Percentiles rank a stretch among this genome's conserved stretches.
These are phyloP conservation scores for Microdochium bolleyi DNA, from an alignment of 2,329 filamentous ascomycete genomes.

Conservation along the genomic window DNA sequence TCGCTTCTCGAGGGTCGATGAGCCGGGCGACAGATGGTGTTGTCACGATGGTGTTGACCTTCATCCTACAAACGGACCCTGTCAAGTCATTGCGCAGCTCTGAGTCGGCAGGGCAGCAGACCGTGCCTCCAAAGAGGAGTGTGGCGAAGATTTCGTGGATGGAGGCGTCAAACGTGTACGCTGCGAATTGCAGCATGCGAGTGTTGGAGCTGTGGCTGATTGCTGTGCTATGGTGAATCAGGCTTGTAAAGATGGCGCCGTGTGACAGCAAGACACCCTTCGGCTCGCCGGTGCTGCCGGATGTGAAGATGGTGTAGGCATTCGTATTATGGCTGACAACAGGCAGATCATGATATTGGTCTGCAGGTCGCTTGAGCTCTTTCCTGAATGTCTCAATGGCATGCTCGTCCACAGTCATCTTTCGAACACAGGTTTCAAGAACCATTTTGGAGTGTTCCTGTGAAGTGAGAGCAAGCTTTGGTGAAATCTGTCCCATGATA, in stretches of 20 bases:
- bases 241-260: background rate
- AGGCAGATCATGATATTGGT: background rate
- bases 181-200: constrained; percentile 29
- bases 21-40: constrained; percentile 34
- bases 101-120: constrained; percentile 36
- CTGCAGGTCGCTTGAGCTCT: background rate
- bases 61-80: constrained; percentile 12
- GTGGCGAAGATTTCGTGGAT: constrained; percentile 28
- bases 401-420: background rate
- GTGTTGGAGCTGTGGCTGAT: background rate
- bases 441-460: background rate
- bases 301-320: constrained; percentile 38
- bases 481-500: background rate
- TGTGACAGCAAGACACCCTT: constrained; percentile 31
- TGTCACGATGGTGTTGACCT: constrained; percentile 32
- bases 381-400: background rate
- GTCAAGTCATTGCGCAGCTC: constrained; percentile 29
- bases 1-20: constrained; percentile 13
- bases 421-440: background rate
- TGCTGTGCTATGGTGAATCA: background rate
- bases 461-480: background rate
- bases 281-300: constrained; percentile 38
- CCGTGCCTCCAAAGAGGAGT: constrained; percentile 31
- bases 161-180: constrained; percentile 34
- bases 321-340: background rate